These are phyloP conservation scores for Lonicera japonica DNA, from an alignment of 129 eudicot species.

Conservation along the genomic window DNA sequence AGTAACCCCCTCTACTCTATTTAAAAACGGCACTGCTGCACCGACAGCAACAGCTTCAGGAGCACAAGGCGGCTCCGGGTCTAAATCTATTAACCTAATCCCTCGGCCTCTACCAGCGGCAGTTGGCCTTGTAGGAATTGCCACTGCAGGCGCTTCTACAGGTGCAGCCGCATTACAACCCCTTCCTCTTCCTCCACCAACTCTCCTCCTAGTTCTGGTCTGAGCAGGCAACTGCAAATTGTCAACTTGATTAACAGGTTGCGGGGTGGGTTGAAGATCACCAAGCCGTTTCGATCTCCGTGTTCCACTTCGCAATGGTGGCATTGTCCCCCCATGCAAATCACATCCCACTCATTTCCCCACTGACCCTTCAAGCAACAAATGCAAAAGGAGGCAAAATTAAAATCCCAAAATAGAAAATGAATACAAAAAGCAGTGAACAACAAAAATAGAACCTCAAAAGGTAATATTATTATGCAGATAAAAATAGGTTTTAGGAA, in stretches of 20 bases:
- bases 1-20: conserved; percentile 47
- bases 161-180: conserved; percentile 81
- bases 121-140: conserved; percentile 48
- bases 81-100: conserved; percentile 75
- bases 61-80: conserved; percentile 65
- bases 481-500: conserved; percentile 3
- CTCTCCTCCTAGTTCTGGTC: conserved; percentile 66
- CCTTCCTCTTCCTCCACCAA: conserved; percentile 90
- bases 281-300: conserved; percentile 96
- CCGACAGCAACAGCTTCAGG: conserved; percentile 54
- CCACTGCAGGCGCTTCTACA: conserved; percentile 48
- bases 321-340: conserved; percentile 98
- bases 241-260: conserved; percentile 53
- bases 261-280: conserved; percentile 85
- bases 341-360: conserved; percentile 44
- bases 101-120: conserved; percentile 90
- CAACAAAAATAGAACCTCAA: too few species aligned
- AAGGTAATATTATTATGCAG: neutral
- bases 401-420: neutral
- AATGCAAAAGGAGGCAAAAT: neutral
- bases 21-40: conserved; percentile 39
- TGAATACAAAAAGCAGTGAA: neutral
- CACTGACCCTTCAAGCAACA: conserved; percentile 10
- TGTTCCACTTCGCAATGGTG: conserved; percentile 98
- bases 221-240: conserved; percentile 46